These are phyloP conservation scores for Steccherinum ochraceum DNA, from an alignment of 768 basidiomycete genomes.

Conservation along the genomic window DNA sequence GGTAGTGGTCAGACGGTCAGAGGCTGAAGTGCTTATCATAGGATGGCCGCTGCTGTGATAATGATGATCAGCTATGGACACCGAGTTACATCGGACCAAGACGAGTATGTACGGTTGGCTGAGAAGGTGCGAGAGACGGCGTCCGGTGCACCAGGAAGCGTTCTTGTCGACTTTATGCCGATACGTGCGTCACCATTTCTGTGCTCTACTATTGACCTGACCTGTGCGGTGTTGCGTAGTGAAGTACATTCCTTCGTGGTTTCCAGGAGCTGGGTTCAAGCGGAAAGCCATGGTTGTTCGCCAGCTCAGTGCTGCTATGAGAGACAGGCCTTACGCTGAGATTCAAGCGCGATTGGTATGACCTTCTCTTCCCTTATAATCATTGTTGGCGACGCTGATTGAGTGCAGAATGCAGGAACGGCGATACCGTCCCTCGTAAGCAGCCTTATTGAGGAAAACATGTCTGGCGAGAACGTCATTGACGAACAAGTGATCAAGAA, in stretches of 20 bases:
- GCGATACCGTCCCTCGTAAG: too few relatives aligned
- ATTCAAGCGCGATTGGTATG: slow-evolving; percentile 11
- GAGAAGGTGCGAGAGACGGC: slow-evolving; percentile 7
- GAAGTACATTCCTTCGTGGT: slow-evolving; percentile 18
- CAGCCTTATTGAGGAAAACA: too few relatives aligned
- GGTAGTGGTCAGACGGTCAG: too few relatives aligned
- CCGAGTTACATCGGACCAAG: slow-evolving; percentile 9
- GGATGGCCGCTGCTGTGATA: slow-evolving; percentile 6
- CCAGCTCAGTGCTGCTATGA: slow-evolving; percentile 4
- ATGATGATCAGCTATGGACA: slow-evolving; percentile 12
- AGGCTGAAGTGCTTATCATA: too few relatives aligned
- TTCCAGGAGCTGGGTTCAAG: slow-evolving; percentile 16
- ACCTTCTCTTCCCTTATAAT: too few relatives aligned
- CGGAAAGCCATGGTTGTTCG: slow-evolving; percentile 10
- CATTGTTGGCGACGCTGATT: too few relatives aligned
- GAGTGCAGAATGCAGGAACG: too few relatives aligned
- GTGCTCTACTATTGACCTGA: too few relatives aligned
- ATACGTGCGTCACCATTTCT: not conserved
- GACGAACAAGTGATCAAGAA: too few relatives aligned
- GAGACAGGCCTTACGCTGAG: slow-evolving; percentile 7
- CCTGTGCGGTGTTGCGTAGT: too few relatives aligned
- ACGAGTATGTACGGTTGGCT: slow-evolving; percentile 10
- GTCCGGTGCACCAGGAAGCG: slow-evolving; percentile 8
- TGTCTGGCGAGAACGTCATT: too few relatives aligned
- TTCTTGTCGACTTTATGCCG: slow-evolving; percentile 8